Base-by-base conservation (phyloP, 305 asterid genomes). In the Fraxinus sp. region DNA sequence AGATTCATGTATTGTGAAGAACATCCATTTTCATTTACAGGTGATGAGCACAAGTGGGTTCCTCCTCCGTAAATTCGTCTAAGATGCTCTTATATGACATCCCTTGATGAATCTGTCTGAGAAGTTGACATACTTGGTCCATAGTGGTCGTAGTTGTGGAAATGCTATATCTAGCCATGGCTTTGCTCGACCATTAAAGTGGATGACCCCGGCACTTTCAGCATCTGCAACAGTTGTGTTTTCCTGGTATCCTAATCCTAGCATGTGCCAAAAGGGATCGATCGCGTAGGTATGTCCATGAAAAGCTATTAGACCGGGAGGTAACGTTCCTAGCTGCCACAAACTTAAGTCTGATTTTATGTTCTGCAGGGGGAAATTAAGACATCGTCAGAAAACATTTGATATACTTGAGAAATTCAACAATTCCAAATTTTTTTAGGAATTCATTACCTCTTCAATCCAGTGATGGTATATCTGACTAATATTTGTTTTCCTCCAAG, bases 131-230 rank as follows among this genome's bases (percentile, higher is more conserved):
- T 93, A 95, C 84, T 93, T 96, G 4, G 93, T 87, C 98, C 99
- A 96, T 0, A 96, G 87, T 28, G 92, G 90, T 59, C 93, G 91
- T 43, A 96, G 92, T 68, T 95, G 88, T 81, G 98, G 98, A 85
- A 96, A 93, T 81, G 98, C 98, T 84, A 96, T 96, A 76, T 96
- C 98, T 7, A 96, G 92, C 99, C 99, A 96, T 79, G 99, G 99
- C 90, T 96, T 96, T 83, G 99, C 98, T 90, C 98, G 88, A 57
- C 99, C 99, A 77, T 96, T 96, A 83, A 91, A 94, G 87, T 96
- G 99, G 86, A 94, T 78, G 30, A 96, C 98, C 2, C 92, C 99
- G 7, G 99, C 99, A 78, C 83, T 87, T 86, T 89, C 89, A 84
- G 97, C 98, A 78, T 88, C 93, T 49, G 86, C 89, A 68, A 91